Evolutionary conservation across 805 yeast genomes (phyloP), one percentile per base, ranked within the genome.

Genomic region (Naumovozyma dairenensis): DNA sequence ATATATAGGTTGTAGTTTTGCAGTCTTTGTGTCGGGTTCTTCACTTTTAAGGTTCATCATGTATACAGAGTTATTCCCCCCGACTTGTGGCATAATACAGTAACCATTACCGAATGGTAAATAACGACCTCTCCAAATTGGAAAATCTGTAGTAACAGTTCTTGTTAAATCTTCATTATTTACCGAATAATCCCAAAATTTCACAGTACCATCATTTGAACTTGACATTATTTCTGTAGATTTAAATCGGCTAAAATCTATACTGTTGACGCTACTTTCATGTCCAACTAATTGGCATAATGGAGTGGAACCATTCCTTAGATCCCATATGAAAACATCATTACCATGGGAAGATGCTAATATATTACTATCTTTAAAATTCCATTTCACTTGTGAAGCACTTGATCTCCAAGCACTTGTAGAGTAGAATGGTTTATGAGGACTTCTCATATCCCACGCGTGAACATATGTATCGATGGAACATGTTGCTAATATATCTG

Each of bases 351-450:
- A 69, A 1, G 92, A 77, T 0, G 96, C 96, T 18, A 92, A 50
- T 20, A 86, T 69, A 49, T 81, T 69, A 2, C 85, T 75, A 47
- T 87, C 78, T 28, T 67, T 65, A 43, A 74, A 74, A 53, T 80
- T 84, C 96, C 97, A 92, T 53, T 89, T 86, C 12, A 86, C 96
- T 55, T 89, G 97, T 0, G 94, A 74, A 3, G 96, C 94, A 2
- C 93, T 89, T 1, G 96, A 93, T 36, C 82, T 63, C 93, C 96
- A 92, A 51, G 89, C 95, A n/a, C 95, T 84, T 61, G 84, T 86
- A 30, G 76, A 69, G 38, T 70, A 69, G 3, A 74, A 77, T 0
- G 96, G 94, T 39, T 72, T 64, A 31, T 72, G 62, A 0, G 95
- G 89, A 12, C 77, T 67, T 38, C 97, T 66, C 65, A 87, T 66